Evolutionary conservation across 495 filamentous ascomycete genomes (phyloP).

Genomic region (Wilcoxina mikolae): DNA sequence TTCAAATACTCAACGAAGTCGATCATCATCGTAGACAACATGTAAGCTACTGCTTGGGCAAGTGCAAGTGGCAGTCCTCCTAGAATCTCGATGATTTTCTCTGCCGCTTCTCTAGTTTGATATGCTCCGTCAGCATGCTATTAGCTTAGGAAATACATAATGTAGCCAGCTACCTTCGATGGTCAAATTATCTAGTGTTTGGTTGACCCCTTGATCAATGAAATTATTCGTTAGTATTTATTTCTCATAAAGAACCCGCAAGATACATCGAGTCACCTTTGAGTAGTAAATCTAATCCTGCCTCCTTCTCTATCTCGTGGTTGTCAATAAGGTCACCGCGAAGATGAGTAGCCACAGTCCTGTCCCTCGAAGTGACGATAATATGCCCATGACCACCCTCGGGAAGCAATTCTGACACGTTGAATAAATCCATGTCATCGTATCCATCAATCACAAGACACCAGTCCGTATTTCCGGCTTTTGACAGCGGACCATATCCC

Average conservation of each 20-base stretch:
- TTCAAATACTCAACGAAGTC: background rate
- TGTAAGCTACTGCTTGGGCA: constrained; percentile 25
- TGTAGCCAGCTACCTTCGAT: background rate
- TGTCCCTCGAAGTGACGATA: constrained; percentile 8
- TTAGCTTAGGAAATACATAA: background rate
- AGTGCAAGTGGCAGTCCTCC: constrained; percentile 27
- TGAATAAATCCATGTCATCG: background rate
- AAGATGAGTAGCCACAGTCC: too few relatives aligned
- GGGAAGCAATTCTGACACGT: background rate
- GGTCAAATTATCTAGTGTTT: too few relatives aligned
- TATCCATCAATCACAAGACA: constrained; percentile 13
- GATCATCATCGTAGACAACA: constrained; percentile 18
- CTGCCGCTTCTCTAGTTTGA: constrained; percentile 2
- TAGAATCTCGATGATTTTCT: background rate
- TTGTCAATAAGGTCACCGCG: background rate
- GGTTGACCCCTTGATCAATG: too few relatives aligned
- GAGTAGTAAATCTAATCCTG: background rate
- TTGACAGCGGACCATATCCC: background rate
- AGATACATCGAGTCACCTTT: too few relatives aligned
- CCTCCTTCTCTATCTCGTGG: background rate
- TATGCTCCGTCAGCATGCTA: too few relatives aligned
- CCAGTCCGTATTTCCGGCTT: constrained; percentile 7
- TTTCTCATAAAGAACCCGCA: too few relatives aligned
- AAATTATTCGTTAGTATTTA: too few relatives aligned
- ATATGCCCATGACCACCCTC: constrained; percentile 4